phyloP scores from a whole-genome alignment of 2,329 filamentous ascomycete species.

The Lasiodiplodia sp. region DNA sequence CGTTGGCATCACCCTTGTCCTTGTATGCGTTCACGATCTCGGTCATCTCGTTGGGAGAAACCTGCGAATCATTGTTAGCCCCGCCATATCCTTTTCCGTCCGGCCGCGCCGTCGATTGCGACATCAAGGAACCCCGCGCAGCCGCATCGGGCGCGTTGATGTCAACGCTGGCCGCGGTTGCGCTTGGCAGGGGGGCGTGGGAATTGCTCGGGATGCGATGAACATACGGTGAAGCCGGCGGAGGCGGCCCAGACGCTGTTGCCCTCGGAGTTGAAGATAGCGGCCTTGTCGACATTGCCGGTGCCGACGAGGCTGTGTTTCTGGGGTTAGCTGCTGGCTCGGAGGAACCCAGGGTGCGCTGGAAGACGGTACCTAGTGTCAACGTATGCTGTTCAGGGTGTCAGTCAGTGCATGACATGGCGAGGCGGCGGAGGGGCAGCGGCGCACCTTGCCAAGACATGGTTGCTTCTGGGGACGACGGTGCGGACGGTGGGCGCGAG shows the following conservation, averaged over 20 bases:
- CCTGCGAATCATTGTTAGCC: constrained; percentile 42
- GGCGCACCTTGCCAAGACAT: constrained; percentile 54
- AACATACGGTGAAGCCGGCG: constrained; percentile 81
- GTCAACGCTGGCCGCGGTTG: not conserved
- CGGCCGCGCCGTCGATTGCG: constrained; percentile 14
- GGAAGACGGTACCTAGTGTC: constrained; percentile 45
- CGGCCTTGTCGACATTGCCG: constrained; percentile 56
- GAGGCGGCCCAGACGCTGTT: constrained; percentile 75
- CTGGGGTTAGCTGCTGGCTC: constrained; percentile 26
- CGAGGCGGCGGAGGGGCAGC: constrained; percentile 29
- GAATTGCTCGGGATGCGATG: constrained; percentile 25
- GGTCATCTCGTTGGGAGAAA: constrained; percentile 62
- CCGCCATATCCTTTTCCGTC: constrained; percentile 26
- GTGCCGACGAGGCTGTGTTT: constrained; percentile 50
- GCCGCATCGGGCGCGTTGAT: not conserved
- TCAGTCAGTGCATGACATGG: constrained; percentile 36
- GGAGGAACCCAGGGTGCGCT: not conserved
- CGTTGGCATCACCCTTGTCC: constrained; percentile 58
- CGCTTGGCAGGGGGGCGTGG: not conserved
- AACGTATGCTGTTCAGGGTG: constrained; percentile 46
- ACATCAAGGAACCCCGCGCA: constrained; percentile 12
- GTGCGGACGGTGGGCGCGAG: constrained; percentile 13
- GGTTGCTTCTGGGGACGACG: constrained; percentile 34
- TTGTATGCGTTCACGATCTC: constrained; percentile 60
- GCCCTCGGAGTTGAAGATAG: constrained; percentile 58